Evolutionary conservation across 1,139 yeast genomes (phyloP), one percentile per base, ranked within the genome.

Genomic region (Taiozyma onychis): DNA sequence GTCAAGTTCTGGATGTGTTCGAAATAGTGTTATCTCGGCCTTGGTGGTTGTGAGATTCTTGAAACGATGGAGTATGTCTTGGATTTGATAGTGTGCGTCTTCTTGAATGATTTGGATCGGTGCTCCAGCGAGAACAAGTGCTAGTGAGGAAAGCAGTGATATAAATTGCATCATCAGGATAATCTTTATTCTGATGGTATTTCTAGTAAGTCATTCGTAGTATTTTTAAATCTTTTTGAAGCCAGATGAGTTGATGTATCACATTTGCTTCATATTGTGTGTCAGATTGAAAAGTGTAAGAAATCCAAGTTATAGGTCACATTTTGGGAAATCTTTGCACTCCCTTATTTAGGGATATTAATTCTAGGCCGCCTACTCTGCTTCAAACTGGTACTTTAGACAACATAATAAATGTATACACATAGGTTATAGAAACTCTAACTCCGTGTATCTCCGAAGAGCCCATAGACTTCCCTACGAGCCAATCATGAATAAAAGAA

Each of bases 1-100:
- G 39, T 57, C 57, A 18, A 44, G 45, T 6, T 52, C 51, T 6
- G 56, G 54, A 13, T 49, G 51, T 4, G 39, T n/a, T 2, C 45
- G 27, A 39, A 54, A 57, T 18, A 55, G 41, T 13, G 41, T 30
- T 0, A 57, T 43, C 7, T 58, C 60, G n/a, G 53, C 47, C 11
- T 45, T 45, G 2, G 34, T 35, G 16, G 45, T 34, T 6, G 60
- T 54, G 8, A 58, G 41, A 44, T 52, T 54, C 26, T 53, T 49
- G 34, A 52, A 53, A 4, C 49, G 44, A 11, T 24, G 24, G 2
- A 57, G 39, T 24, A 57, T 53, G 41, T 57, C 61, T 6, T 48
- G 50, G 16, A 57, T 48, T 0, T 51, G 44, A 39, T 55, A 53
- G 22, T 47, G 50, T 8, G 27, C 44, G 1, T 50, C 37, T 22